A percentile compares a stretch with the other conserved stretches of the same genome.
Evolutionary conservation across 495 filamentous ascomycete genomes (phyloP).

Genomic region (Peziza echinospora): DNA sequence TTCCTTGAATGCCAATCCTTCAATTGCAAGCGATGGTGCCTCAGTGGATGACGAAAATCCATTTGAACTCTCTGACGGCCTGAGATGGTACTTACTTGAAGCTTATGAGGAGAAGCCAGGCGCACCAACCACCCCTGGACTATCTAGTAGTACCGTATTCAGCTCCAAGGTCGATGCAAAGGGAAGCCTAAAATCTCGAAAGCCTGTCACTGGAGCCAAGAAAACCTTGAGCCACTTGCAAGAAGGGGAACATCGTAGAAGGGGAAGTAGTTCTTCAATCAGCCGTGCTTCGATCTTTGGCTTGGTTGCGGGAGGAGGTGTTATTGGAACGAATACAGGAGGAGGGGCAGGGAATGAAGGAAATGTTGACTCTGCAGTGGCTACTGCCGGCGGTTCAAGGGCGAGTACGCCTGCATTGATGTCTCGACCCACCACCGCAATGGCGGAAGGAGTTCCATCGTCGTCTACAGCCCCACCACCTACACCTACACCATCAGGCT

Average conservation of each 20-base stretch:
- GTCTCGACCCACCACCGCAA: background rate
- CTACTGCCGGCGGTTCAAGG: background rate
- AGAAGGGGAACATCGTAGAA: background rate
- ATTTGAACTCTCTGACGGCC: constrained; percentile 84
- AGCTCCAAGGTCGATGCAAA: constrained; percentile 71
- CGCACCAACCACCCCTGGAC: constrained; percentile 75
- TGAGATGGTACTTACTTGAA: constrained; percentile 90
- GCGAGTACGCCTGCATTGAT: background rate
- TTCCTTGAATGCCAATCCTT: constrained; percentile 18
- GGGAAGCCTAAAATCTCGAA: constrained; percentile 23
- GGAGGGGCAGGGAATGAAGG: background rate
- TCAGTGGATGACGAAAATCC: constrained; percentile 77
- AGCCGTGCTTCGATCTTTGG: background rate
- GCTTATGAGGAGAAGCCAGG: constrained; percentile 84
- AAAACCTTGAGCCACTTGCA: constrained; percentile 9
- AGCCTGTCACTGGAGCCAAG: constrained; percentile 17
- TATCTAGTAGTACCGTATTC: constrained; percentile 74
- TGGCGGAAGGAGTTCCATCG: too few relatives aligned
- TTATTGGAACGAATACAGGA: background rate
- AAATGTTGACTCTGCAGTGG: background rate
- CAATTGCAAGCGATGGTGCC: background rate
- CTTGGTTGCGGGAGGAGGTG: background rate
- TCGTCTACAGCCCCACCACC: background rate
- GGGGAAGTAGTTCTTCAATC: background rate
- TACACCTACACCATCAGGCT: background rate